Evolutionary conservation across 2,329 filamentous ascomycete species (phyloP).

Genomic region (Neofusicoccum sp.): DNA sequence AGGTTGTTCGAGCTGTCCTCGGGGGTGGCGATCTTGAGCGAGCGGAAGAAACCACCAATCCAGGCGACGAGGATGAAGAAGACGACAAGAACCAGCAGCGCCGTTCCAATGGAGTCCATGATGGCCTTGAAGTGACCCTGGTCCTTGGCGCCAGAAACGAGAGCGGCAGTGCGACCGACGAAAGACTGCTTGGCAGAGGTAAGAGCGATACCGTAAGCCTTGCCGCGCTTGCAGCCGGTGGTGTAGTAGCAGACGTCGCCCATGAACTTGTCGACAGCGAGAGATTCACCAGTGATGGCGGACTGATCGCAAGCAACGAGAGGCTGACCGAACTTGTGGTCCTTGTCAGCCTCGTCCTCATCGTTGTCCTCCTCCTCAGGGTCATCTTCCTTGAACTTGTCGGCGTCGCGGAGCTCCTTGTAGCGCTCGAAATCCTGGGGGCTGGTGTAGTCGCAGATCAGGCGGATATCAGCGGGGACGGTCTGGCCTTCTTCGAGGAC

Average conservation of each 20-base stretch:
- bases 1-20: constrained; percentile 61
- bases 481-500: constrained; percentile 71
- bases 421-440: constrained; percentile 67
- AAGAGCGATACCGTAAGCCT: constrained; percentile 67
- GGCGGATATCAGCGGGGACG: constrained; percentile 66
- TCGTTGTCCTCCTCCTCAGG: constrained; percentile 60
- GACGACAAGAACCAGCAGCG: constrained; percentile 72
- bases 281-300: constrained; percentile 77
- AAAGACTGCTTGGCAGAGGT: constrained; percentile 70
- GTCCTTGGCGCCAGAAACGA: constrained; percentile 73
- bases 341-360: constrained; percentile 50
- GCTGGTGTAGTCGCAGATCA: constrained; percentile 70
- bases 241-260: constrained; percentile 75
- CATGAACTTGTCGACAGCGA: constrained; percentile 78
- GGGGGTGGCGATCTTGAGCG: constrained; percentile 61
- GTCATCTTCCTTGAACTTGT: constrained; percentile 53
- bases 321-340: constrained; percentile 60
- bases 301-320: constrained; percentile 74
- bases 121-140: constrained; percentile 79
- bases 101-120: constrained; percentile 77
- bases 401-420: constrained; percentile 59
- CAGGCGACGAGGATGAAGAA: constrained; percentile 73
- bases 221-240: constrained; percentile 77
- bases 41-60: constrained; percentile 77
- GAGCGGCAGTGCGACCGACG: constrained; percentile 71